A percentile compares a stretch with the other conserved stretches of the same genome.
Evolutionary conservation across 495 filamentous ascomycete species (phyloP).

Genomic region (Neurospora intermedia): DNA sequence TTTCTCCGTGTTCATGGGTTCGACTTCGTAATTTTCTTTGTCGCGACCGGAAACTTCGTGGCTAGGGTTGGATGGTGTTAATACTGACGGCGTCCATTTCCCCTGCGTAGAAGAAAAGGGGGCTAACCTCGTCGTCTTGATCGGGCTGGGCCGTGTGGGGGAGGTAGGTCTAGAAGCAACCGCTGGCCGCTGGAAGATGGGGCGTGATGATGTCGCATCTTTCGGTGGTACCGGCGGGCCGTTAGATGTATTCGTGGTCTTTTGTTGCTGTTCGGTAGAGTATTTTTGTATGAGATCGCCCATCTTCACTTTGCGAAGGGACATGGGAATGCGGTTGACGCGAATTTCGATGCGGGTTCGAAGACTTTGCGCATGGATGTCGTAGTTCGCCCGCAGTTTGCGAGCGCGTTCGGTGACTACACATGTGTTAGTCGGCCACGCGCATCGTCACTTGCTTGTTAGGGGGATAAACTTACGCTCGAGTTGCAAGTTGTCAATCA

Average conservation of each 20-base stretch:
- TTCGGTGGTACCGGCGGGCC: slow-evolving; percentile 27
- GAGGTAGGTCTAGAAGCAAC: not conserved
- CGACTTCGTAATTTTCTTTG: slow-evolving; percentile 59
- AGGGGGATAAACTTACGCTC: slow-evolving; percentile 55
- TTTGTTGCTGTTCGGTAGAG: slow-evolving; percentile 15
- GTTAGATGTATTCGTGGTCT: not conserved
- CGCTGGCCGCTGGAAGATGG: slow-evolving; percentile 1
- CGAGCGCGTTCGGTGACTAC: slow-evolving; percentile 85
- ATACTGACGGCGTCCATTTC: not conserved
- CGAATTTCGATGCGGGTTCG: slow-evolving; percentile 84
- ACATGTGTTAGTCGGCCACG: slow-evolving; percentile 11
- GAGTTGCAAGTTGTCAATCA: slow-evolving; percentile 86
- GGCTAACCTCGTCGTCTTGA: slow-evolving; percentile 55
- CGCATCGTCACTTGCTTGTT: not conserved
- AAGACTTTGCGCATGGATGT: slow-evolving; percentile 73
- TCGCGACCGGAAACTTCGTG: slow-evolving; percentile 55
- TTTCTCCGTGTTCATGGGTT: slow-evolving; percentile 42
- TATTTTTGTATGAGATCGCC: slow-evolving; percentile 58
- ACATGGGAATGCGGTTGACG: slow-evolving; percentile 81
- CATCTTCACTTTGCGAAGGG: slow-evolving; percentile 72
- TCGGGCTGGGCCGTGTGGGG: slow-evolving; percentile 23
- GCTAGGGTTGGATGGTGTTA: slow-evolving; percentile 25
- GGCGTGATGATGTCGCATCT: slow-evolving; percentile 12
- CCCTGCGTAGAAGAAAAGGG: not conserved
- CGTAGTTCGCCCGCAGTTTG: slow-evolving; percentile 84